A percentile compares a stretch with the other conserved stretches of the same genome.
These are phyloP conservation scores for Vitis rotundifolia DNA, from an alignment of 164 flowering plant species.

Conservation along the genomic window DNA sequence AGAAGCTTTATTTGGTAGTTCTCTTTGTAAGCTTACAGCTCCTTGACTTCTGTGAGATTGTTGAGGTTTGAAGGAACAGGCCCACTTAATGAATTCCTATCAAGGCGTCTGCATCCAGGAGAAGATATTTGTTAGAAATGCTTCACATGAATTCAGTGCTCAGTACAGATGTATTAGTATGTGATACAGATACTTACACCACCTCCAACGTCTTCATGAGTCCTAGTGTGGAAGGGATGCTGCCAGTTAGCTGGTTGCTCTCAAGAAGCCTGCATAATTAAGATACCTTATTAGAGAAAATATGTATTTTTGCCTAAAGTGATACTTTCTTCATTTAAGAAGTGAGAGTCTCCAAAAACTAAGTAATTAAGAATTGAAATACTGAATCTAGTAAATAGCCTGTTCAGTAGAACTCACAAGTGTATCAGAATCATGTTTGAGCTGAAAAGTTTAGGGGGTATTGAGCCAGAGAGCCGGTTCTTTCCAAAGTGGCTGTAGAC, in stretches of 20 bases:
- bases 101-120: conserved; percentile 59
- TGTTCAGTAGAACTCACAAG: conserved; percentile 39
- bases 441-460: conserved; percentile 50
- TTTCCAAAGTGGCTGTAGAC: conserved; percentile 52
- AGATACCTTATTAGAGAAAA: neutral
- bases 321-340: neutral
- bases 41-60: conserved; percentile 43
- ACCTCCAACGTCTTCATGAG: conserved; percentile 40
- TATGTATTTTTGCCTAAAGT: neutral
- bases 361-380: no score
- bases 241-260: conserved; percentile 39
- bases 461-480: conserved; percentile 47
- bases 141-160: neutral
- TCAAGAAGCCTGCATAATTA: conserved; percentile 45
- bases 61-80: conserved; percentile 47
- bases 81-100: conserved; percentile 53
- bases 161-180: neutral
- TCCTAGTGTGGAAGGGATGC: conserved; percentile 44
- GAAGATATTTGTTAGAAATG: neutral
- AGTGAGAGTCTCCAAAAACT: no score
- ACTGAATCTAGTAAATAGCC: neutral
- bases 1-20: neutral
- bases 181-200: conserved; percentile 41
- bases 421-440: conserved; percentile 53
- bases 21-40: conserved; percentile 42